Evolutionary conservation across 2,329 filamentous ascomycete genomes (phyloP).

Genomic region (Fusarium sp.): DNA sequence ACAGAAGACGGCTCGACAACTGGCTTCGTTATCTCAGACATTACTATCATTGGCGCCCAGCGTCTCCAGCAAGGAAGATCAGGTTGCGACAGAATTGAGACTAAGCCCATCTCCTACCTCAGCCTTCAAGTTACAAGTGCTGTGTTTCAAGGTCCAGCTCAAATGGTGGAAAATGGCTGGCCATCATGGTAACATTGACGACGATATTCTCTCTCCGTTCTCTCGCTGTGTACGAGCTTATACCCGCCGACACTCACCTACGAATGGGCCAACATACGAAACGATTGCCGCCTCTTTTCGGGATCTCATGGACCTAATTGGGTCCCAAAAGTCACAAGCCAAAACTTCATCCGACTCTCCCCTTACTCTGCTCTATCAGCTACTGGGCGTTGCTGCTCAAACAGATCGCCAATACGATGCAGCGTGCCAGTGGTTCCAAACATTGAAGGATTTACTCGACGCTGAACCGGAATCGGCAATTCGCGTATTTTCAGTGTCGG

Average conservation of each 20-base stretch:
- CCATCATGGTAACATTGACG: constrained; percentile 70
- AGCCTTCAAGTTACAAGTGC: constrained; percentile 72
- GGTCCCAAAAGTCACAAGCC: constrained; percentile 52
- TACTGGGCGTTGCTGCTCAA: constrained; percentile 64
- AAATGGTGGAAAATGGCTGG: constrained; percentile 74
- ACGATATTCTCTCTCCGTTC: constrained; percentile 75
- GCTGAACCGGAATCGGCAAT: constrained; percentile 61
- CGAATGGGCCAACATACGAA: constrained; percentile 55
- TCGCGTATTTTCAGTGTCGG: constrained; percentile 64
- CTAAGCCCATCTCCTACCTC: constrained; percentile 68
- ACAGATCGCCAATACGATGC: constrained; percentile 62
- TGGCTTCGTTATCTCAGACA: constrained; percentile 75
- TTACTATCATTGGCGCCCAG: constrained; percentile 76
- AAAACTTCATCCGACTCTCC: constrained; percentile 58
- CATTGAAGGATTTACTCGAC: constrained; percentile 57
- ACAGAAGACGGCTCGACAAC: constrained; percentile 72
- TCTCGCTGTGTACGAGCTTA: constrained; percentile 73
- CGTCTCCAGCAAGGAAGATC: constrained; percentile 74
- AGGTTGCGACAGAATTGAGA: constrained; percentile 64
- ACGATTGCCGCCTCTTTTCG: constrained; percentile 52
- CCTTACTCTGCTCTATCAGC: constrained; percentile 64
- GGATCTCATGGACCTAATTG: constrained; percentile 51
- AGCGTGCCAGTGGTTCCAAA: constrained; percentile 68
- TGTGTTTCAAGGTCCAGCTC: constrained; percentile 73
- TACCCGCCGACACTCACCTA: constrained; percentile 63